Percentiles rank a stretch among this genome's conserved stretches.
Conservation (phyloP, 2,329 filamentous ascomycete genomes). For the Fusarium liriodendri region DNA sequence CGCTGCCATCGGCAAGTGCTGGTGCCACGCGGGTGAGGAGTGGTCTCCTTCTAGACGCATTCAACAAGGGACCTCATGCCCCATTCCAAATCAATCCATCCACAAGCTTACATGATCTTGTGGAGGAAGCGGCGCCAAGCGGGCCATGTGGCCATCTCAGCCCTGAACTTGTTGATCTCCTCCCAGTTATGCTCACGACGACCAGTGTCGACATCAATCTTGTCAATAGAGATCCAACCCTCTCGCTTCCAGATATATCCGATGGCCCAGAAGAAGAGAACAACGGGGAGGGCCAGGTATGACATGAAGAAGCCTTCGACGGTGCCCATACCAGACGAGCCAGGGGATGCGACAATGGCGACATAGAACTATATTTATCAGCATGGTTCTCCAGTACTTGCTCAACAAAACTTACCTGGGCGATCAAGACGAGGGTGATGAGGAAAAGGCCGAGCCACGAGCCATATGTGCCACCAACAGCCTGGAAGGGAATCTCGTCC, state of each 20-base stretch:
- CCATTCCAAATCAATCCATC: neutral
- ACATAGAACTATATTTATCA: conserved; percentile 58
- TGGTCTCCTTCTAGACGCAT: neutral
- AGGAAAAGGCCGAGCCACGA: conserved; percentile 72
- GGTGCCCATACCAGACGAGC: conserved; percentile 48
- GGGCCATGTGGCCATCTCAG: conserved; percentile 62
- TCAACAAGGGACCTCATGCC: neutral
- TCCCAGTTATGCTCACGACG: conserved; percentile 76
- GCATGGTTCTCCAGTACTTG: neutral
- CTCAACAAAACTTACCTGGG: conserved; percentile 57
- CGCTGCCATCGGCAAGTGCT: neutral
- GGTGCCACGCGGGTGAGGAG: neutral
- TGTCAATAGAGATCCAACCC: conserved; percentile 65
- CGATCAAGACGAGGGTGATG: conserved; percentile 65
- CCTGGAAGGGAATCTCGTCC: conserved; percentile 75
- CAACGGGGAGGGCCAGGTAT: conserved; percentile 66
- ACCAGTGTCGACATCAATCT: conserved; percentile 77
- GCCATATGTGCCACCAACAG: conserved; percentile 70
- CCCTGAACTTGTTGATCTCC: conserved; percentile 66
- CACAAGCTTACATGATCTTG: conserved; percentile 51
- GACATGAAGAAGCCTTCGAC: conserved; percentile 66
- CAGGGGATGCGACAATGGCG: conserved; percentile 55
- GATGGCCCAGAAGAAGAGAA: conserved; percentile 65
- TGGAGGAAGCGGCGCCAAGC: conserved; percentile 58
- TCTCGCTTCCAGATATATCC: conserved; percentile 75